Conservation (phyloP, 345 rosid species). For the Sisymbrium irio region DNA sequence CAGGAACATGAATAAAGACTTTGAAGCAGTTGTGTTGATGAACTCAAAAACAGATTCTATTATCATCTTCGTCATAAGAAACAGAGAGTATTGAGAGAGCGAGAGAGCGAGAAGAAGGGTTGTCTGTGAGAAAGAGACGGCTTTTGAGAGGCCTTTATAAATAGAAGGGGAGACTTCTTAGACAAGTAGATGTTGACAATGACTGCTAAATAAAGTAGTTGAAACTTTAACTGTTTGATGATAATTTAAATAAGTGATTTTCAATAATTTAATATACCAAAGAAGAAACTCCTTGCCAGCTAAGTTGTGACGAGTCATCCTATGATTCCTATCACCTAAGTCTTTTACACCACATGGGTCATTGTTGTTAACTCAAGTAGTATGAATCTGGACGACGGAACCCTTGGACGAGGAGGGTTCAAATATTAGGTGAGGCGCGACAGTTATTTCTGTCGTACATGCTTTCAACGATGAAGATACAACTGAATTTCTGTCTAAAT, state of each 20-base stretch:
- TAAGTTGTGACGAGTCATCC: conserved; percentile 18
- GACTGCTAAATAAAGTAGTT: conserved; percentile 24
- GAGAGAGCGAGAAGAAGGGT: neutral
- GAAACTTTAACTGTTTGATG: neutral
- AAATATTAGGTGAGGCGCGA: too few relatives aligned
- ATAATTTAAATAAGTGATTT: neutral
- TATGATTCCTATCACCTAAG: neutral
- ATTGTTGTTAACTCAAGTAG: neutral
- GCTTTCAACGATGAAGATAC: too few relatives aligned
- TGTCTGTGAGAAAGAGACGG: conserved; percentile 12
- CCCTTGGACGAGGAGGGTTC: too few relatives aligned
- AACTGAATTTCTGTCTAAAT: too few relatives aligned
- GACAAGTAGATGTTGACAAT: conserved; percentile 22
- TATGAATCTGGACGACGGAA: too few relatives aligned
- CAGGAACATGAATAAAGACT: conserved; percentile 30
- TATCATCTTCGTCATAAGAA: conserved; percentile 17
- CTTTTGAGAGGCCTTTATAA: neutral
- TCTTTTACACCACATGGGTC: conserved; percentile 9
- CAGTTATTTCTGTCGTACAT: too few relatives aligned
- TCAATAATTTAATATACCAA: neutral
- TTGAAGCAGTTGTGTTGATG: conserved; percentile 24
- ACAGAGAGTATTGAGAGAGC: neutral
- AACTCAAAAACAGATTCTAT: conserved; percentile 26
- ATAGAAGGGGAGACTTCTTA: conserved; percentile 16
- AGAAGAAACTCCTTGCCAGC: conserved; percentile 23